These are phyloP conservation scores for Skeletonema marinoi DNA, from an alignment of 108 stramenopile species.

Conservation along the genomic window DNA sequence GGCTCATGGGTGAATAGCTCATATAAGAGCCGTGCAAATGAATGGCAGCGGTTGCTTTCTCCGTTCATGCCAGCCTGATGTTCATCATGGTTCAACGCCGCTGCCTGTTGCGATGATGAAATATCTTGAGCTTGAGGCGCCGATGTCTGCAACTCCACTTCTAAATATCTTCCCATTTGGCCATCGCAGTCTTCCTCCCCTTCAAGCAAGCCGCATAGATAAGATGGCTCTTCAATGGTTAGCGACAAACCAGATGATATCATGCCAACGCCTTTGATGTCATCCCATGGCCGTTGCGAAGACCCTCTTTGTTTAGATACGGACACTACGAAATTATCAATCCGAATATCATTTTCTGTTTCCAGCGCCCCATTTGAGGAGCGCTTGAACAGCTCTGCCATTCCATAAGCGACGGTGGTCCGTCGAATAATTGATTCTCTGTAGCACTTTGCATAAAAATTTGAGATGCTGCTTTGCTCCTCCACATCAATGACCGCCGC, in stretches of 20 bases:
- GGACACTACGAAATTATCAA: slow-evolving; percentile 1
- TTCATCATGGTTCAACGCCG: no score
- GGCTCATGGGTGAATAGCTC: slow-evolving; percentile 17
- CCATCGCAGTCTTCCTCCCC: background rate
- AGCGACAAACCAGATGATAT: background rate
- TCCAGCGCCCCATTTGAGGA: background rate
- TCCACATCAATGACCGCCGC: no score
- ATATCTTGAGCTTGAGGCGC: background rate
- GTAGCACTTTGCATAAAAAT: no score
- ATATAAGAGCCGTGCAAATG: slow-evolving; percentile 18
- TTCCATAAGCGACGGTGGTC: background rate
- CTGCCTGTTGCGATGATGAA: background rate
- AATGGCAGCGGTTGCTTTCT: slow-evolving; percentile 10
- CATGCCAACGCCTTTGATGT: slow-evolving; percentile 10
- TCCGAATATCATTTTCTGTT: background rate
- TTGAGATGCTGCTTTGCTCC: no score
- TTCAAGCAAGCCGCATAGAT: background rate
- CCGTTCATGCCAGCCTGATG: no score
- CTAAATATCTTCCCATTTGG: background rate
- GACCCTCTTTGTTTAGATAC: background rate
- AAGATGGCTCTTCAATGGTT: background rate
- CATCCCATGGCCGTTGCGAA: background rate
- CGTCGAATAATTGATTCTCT: background rate
- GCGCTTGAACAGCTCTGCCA: background rate
- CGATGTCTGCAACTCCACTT: background rate